Conservation (phyloP, 1,284 basidiomycete species). For the Ceratobasidium theobromae region DNA sequence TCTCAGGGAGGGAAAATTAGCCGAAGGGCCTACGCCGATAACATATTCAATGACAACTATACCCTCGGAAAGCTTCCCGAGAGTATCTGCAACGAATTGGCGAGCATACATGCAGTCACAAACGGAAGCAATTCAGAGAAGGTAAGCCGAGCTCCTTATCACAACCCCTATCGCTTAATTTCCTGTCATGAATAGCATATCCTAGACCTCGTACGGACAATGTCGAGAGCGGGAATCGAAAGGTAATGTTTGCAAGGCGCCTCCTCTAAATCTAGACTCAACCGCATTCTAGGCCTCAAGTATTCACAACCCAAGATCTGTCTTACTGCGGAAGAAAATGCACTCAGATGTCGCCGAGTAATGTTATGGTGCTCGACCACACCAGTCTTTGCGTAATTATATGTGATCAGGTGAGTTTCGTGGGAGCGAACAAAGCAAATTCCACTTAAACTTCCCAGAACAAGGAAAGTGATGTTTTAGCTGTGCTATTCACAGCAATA, state of each 20-base stretch:
- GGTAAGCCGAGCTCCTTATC: background rate
- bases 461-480: conserved; percentile 17
- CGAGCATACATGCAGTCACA: conserved; percentile 24
- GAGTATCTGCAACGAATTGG: background rate
- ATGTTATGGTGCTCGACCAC: conserved; percentile 15
- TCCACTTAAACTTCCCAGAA: background rate
- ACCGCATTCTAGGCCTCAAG: conserved; percentile 2
- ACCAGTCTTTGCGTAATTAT: conserved; percentile 13
- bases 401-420: conserved; percentile 6
- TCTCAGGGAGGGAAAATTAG: background rate
- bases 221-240: conserved; percentile 9
- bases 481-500: background rate
- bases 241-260: background rate
- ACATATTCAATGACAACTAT: conserved; percentile 7
- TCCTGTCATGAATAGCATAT: conserved; percentile 2
- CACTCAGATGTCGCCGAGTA: conserved; percentile 17
- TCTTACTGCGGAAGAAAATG: conserved; percentile 18
- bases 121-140: conserved; percentile 26
- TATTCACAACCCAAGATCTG: conserved; percentile 16
- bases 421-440: background rate
- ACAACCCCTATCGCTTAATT: background rate
- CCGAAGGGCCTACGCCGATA: conserved; percentile 9
- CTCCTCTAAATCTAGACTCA: background rate
- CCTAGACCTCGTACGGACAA: conserved; percentile 20
- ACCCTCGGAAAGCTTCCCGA: background rate